These are phyloP conservation scores for Kwoniella heveanensis DNA, from an alignment of 768 basidiomycete genomes.

Conservation along the genomic window DNA sequence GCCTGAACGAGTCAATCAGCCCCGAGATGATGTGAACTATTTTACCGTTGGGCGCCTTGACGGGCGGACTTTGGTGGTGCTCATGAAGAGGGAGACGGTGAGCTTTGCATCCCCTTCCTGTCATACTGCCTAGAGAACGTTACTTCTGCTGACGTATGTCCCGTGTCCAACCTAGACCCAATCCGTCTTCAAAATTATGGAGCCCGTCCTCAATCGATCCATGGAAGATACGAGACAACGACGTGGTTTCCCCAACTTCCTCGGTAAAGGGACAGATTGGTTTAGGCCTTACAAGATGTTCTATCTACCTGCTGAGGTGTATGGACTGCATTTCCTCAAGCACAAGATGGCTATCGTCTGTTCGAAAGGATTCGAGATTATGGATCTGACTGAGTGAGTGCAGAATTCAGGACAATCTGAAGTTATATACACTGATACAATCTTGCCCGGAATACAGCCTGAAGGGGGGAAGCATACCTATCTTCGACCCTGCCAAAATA, in stretches of 20 bases:
- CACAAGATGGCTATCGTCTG: slow-evolving; percentile 91
- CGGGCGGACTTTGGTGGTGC: slow-evolving; percentile 85
- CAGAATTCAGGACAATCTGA: background rate
- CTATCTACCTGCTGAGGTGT: slow-evolving; percentile 88
- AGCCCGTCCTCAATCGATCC: slow-evolving; percentile 89
- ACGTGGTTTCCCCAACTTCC: slow-evolving; percentile 49
- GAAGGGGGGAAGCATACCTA: slow-evolving; percentile 83
- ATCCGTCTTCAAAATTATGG: slow-evolving; percentile 94
- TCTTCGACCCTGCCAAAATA: slow-evolving; percentile 58
- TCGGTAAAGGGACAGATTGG: slow-evolving; percentile 85
- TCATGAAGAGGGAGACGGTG: slow-evolving; percentile 92
- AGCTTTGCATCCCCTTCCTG: slow-evolving; percentile 29
- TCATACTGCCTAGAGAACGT: background rate
- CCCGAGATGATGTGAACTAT: slow-evolving; percentile 83
- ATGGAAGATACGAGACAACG: slow-evolving; percentile 65
- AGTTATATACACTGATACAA: background rate
- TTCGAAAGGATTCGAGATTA: slow-evolving; percentile 93
- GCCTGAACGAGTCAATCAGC: slow-evolving; percentile 87
- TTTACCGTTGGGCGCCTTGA: slow-evolving; percentile 89
- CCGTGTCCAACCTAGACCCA: slow-evolving; percentile 63
- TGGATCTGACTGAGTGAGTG: slow-evolving; percentile 87
- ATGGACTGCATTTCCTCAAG: slow-evolving; percentile 87
- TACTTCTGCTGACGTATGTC: background rate
- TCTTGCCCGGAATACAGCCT: slow-evolving; percentile 60
- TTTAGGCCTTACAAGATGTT: slow-evolving; percentile 94